Evolutionary conservation across 2,329 filamentous ascomycete species (phyloP), one percentile per base, ranked within the genome.

Genomic region (Calonectria fujianensis): DNA sequence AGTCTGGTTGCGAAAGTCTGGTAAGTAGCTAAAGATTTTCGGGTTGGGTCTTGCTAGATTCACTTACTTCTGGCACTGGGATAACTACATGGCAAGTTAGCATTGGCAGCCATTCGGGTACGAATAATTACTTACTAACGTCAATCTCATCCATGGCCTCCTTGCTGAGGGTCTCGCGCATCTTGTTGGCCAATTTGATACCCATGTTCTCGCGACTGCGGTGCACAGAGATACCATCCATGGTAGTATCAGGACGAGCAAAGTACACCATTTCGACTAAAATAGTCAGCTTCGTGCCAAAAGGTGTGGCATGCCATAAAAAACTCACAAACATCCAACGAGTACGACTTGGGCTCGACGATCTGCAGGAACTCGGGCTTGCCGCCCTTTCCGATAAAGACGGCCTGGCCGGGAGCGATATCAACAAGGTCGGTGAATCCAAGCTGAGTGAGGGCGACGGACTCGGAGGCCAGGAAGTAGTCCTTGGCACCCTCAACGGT

Each of bases 391-490:
- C 93, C 89, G 76, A 97, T 93, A 82, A 97, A 95, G 75, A 97
- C 95, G 3, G 95, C 95, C 85, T 98, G 91, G 29, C 96, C 96
- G 0, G 96, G 95, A 69, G 93, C 86, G 77, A 98, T 94, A 81
- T 98, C 94, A 50, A 90, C 86, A 79, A 97, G 93, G 82, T 95
- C 89, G 41, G 85, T 88, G 86, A 97, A 98, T 20, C 95, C 95
- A 63, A 96, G 92, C 83, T 97, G 95, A 59, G 91, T 91, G 61
- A 98, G 87, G 11, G 95, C 96, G 65, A 98, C 93, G 11, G 94
- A 96, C 85, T 98, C 96, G 0, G 95, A 98, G 1, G 95, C 95
- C 88, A 98, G 91, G 90, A 98, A 95, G 87, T 97, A 98, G 85
- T 98, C 96, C 74, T 86, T 93, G 8, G 92, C 92, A 6, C 90